Percentiles rank a stretch among this genome's conserved stretches.
These are phyloP conservation scores for Ascosphaera aggregata DNA, from an alignment of 2,329 filamentous ascomycete species.

Conservation along the genomic window DNA sequence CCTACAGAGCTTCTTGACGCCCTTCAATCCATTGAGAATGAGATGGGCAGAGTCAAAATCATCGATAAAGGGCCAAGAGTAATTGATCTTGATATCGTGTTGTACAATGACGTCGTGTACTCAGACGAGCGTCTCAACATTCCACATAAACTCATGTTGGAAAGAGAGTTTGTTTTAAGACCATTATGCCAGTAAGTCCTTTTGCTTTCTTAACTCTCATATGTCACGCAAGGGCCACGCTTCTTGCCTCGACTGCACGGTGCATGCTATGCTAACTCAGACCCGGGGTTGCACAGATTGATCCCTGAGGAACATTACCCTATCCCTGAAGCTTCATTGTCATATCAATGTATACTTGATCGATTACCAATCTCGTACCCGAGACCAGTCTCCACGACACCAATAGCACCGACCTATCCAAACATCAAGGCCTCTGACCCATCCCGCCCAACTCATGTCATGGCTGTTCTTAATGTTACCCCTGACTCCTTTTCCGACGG, in stretches of 20 bases:
- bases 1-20: slow-evolving; percentile 56
- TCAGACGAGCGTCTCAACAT: slow-evolving; percentile 52
- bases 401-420: slow-evolving; percentile 17
- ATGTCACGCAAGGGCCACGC: no score
- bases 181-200: slow-evolving; percentile 38
- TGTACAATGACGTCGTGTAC: slow-evolving; percentile 48
- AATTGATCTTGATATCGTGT: slow-evolving; percentile 79
- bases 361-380: slow-evolving; percentile 14
- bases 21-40: slow-evolving; percentile 63
- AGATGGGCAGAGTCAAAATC: slow-evolving; percentile 56
- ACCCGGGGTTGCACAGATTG: slow-evolving; percentile 11
- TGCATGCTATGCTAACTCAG: slow-evolving; percentile 6
- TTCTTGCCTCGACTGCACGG: slow-evolving; percentile 1
- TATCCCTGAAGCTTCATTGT: slow-evolving; percentile 8
- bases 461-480: slow-evolving; percentile 88
- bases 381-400: slow-evolving; percentile 16
- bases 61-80: slow-evolving; percentile 87
- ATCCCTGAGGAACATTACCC: slow-evolving; percentile 18
- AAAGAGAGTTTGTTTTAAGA: slow-evolving; percentile 81
- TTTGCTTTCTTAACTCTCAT: no score
- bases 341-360: slow-evolving; percentile 15
- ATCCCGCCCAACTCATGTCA: slow-evolving; percentile 45
- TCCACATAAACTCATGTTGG: slow-evolving; percentile 64
- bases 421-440: slow-evolving; percentile 35
- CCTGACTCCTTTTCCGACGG: slow-evolving; percentile 96